Base-by-base conservation (phyloP, 768 basidiomycete genomes). In the Coprinopsis strossmayeri region DNA sequence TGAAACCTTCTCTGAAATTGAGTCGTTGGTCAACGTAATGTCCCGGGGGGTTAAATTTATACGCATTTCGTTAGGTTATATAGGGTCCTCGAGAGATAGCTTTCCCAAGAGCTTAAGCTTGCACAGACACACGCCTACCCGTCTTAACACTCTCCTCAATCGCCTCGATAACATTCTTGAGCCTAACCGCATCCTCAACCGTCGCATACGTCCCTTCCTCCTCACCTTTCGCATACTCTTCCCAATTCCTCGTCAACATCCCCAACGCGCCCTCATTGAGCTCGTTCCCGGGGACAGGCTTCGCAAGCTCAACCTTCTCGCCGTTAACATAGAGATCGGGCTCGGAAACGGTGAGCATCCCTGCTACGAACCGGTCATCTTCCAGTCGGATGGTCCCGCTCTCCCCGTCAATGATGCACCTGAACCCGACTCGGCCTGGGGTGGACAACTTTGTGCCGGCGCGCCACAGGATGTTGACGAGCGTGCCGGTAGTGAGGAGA, bases 351-450 rank as follows among this genome's bases (percentile, higher is more conserved):
- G 30, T 32, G 9, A 32, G 9, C 30, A 32, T 15, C 7, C 30
- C 30, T 32, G 7, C 30, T 15, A 7, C 15, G 7, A 7, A 7
- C 15, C 30, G 7, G n/a, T n/a, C n/a, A n/a, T n/a, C n/a, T n/a
- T n/a, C n/a, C 30, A 32, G 30, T 15, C 15, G 9, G 30, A 32
- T 32, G 9, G 30, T 32, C 30, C 55, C 55, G 3, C 53, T 39
- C 32, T 50, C 48, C 13, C 55, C 48, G 13, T 56, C 55, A 20
- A 56, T 56, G 35, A 47, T 45, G 53, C 53, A 56, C 2, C 47
- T 23, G 9, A 53, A 43, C n/a, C 23, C 12, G 23, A 30, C 35
- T 15, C 53, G 41, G 17, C 55, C 55, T 3, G 53, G 53, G 0
- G 23, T 45, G 2, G 9, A 7, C 7, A 48, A 25, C 20, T 45